A percentile compares a stretch with the other conserved stretches of the same genome.
These are phyloP conservation scores for Boletus reticulatus DNA, from an alignment of 768 basidiomycete species.

Conservation along the genomic window DNA sequence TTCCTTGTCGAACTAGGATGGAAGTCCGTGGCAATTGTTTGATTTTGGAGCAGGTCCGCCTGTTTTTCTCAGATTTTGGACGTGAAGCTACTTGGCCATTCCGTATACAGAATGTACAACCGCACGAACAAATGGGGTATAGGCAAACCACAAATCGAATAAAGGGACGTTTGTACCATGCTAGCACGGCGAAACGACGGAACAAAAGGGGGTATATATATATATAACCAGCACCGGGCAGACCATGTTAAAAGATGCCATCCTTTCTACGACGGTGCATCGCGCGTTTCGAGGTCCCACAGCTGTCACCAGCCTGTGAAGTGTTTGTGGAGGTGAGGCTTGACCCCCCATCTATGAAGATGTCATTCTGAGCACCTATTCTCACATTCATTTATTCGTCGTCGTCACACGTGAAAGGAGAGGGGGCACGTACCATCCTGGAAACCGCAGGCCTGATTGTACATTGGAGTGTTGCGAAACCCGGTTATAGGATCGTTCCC, in stretches of 20 bases:
- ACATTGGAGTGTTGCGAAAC: neutral
- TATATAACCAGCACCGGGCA: neutral
- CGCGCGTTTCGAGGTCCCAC: neutral
- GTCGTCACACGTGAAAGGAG: neutral
- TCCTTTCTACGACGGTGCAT: neutral
- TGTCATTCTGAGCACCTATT: conserved; percentile 18
- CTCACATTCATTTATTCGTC: neutral
- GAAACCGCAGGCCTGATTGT: conserved; percentile 17
- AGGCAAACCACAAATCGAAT: neutral
- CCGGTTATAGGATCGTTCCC: conserved; percentile 5
- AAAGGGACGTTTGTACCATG: neutral
- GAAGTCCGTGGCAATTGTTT: too few relatives aligned
- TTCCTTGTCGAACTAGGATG: too few relatives aligned
- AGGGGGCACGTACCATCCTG: neutral
- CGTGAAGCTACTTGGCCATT: neutral
- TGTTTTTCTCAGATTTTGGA: too few relatives aligned
- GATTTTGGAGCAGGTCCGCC: too few relatives aligned
- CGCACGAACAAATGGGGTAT: neutral
- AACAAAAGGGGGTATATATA: neutral
- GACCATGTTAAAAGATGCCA: neutral
- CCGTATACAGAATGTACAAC: neutral
- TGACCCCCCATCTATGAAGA: conserved; percentile 3
- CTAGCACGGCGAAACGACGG: neutral
- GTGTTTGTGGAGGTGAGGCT: too few relatives aligned
- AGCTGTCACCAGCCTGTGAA: too few relatives aligned